Evolutionary conservation across 768 basidiomycete genomes (phyloP).

Genomic region (Tulasnella sp.): DNA sequence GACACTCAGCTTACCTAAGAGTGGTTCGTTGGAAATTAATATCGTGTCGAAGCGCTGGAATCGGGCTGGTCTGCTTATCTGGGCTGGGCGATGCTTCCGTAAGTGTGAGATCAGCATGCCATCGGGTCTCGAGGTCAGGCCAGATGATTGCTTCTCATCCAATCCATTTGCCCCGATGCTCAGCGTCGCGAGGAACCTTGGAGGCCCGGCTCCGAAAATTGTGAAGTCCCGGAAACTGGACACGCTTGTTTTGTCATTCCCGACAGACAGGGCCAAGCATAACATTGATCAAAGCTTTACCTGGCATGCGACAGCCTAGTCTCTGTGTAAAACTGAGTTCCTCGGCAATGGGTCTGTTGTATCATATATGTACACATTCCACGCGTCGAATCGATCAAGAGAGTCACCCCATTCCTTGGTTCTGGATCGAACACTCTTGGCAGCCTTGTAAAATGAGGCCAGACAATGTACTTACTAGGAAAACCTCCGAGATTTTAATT

Average conservation of each 20-base stretch:
- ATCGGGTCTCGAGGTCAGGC: neutral
- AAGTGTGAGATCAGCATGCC: neutral
- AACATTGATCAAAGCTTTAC: neutral
- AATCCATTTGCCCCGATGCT: neutral
- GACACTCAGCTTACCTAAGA: neutral
- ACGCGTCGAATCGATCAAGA: neutral
- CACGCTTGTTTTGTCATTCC: neutral
- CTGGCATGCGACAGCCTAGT: neutral
- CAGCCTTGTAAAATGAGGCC: neutral
- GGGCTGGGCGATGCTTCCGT: neutral
- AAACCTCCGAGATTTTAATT: neutral
- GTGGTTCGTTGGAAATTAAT: neutral
- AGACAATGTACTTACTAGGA: neutral
- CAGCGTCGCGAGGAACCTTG: neutral
- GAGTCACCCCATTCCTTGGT: neutral
- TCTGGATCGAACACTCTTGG: neutral
- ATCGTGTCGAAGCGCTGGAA: neutral
- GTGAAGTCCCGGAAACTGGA: neutral
- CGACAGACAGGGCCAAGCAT: neutral
- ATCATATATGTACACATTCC: neutral
- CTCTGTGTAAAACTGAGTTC: neutral
- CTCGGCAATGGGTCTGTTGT: slow-evolving; percentile 2
- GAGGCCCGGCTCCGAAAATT: neutral
- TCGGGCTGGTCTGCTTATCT: neutral
- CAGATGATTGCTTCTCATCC: neutral